phyloP scores from a whole-genome alignment of 805 yeast species.

The Metschnikowia gelsemii region DNA sequence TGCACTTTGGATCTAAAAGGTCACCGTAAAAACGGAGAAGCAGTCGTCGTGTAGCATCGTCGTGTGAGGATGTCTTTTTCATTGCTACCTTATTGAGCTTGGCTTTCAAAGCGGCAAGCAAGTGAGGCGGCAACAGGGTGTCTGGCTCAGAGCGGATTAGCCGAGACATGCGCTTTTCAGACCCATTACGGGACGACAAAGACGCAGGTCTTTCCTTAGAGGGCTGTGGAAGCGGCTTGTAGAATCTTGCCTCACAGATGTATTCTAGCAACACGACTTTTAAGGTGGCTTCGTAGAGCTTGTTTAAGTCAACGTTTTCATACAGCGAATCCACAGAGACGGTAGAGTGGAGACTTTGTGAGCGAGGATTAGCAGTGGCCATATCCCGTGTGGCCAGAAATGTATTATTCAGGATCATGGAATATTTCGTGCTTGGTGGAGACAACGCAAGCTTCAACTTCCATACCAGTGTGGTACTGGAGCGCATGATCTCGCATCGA shows the following conservation, averaged over 20 bases:
- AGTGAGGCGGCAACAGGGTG: conserved; percentile 34
- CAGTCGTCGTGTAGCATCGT: conserved; percentile 54
- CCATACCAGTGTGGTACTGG: not conserved
- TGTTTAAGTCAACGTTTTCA: conserved; percentile 23
- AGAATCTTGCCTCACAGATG: conserved; percentile 62
- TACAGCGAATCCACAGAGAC: conserved; percentile 19
- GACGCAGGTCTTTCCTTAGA: not conserved
- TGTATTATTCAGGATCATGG: conserved; percentile 6
- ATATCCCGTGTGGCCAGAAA: conserved; percentile 2
- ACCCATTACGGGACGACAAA: conserved; percentile 1
- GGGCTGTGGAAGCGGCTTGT: conserved; percentile 26
- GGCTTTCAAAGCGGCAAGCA: conserved; percentile 39
- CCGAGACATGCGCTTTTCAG: conserved; percentile 16
- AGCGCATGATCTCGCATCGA: conserved; percentile 5
- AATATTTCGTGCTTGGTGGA: not conserved
- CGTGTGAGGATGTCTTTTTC: conserved; percentile 35
- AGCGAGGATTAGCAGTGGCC: conserved; percentile 8
- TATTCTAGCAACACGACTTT: conserved; percentile 60
- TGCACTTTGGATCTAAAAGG: conserved; percentile 47
- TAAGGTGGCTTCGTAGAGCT: conserved; percentile 51
- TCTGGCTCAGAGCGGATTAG: conserved; percentile 13
- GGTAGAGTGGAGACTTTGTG: conserved; percentile 16
- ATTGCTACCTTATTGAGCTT: conserved; percentile 48
- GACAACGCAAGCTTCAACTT: not conserved
- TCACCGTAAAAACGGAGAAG: conserved; percentile 64